Conservation (phyloP, 352 stramenopile genomes). For the Aphanomyces cochlioides region DNA sequence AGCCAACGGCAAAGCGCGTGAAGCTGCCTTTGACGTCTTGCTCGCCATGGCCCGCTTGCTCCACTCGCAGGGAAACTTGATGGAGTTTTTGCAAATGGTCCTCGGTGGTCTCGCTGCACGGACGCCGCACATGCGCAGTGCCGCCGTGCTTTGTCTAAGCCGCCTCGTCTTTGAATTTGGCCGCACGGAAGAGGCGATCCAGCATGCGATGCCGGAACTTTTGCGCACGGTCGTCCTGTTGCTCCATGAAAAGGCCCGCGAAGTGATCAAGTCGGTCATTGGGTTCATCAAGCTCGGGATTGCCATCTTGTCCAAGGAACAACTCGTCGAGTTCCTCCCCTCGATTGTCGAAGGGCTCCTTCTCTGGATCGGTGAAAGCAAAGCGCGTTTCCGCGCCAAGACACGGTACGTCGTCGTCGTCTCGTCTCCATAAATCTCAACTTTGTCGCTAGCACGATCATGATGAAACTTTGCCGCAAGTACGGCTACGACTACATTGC, state of each 20-base stretch:
- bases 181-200: constrained; percentile 49
- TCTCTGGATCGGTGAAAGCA: constrained; percentile 92
- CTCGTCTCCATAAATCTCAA: neutral
- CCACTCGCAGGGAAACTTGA: constrained; percentile 51
- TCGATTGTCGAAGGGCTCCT: constrained; percentile 90
- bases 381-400: constrained; percentile 94
- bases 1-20: constrained; percentile 91
- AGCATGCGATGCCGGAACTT: constrained; percentile 78
- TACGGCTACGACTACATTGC: constrained; percentile 92
- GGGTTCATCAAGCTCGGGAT: constrained; percentile 95
- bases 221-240: constrained; percentile 91
- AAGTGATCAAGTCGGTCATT: constrained; percentile 96
- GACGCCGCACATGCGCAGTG: constrained; percentile 95
- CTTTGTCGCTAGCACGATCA: constrained; percentile 82
- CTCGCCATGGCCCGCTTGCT: constrained; percentile 80
- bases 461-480: constrained; percentile 93
- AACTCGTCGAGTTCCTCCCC: constrained; percentile 87
- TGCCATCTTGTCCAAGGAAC: constrained; percentile 82
- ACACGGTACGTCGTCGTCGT: constrained; percentile 39
- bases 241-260: constrained; percentile 90
- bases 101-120: constrained; percentile 88
- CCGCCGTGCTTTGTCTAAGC: constrained; percentile 92
- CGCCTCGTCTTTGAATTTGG: constrained; percentile 94
- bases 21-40: constrained; percentile 81
- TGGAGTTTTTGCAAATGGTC: constrained; percentile 91